Base-by-base conservation (phyloP, 208 protist genomes). In the Acanthamoeba castellanii region DNA sequence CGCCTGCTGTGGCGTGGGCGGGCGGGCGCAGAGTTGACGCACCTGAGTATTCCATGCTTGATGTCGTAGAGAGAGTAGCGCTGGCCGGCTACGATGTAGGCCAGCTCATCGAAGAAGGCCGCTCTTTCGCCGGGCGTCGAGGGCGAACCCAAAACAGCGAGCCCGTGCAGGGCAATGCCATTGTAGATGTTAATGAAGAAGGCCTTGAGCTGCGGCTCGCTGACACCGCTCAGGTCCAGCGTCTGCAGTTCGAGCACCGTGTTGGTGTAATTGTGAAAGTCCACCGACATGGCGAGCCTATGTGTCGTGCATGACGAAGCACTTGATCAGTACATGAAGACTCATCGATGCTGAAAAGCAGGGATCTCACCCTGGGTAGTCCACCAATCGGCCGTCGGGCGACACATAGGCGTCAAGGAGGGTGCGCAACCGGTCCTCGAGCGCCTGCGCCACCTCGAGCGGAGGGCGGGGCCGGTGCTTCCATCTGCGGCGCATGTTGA, bases 121-220 rank as follows among this genome's bases (percentile, higher is more conserved):
- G 87, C 87, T 34, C 87, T 25, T 30, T 92, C 87, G 9, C 25
- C 59, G 8, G 87, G 87, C 20, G 87, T 92, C 30, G 87, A 50
- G 25, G 87, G 87, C 34, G 87, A 55, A 34, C 87, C 87, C 34
- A 92, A n/a, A 16, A 76, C 9, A 11, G 87, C 61, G 30, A 92
- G 37, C 1, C 37, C 87, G 25, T 92, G 87, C 32, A 92, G 34
- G 27, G 87, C 55, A n/a, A 92, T n/a, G 27, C 87, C 87, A 55
- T 78, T 78, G 87, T 92, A 92, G 34, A 92, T 42, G 32, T 92
- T 92, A 7, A 92, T 52, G 87, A 92, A 92, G 61, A 92, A 76
- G 20, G 87, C 55, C 87, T 92, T 92, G 34, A 72, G 37, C 61
- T 92, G 61, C 13, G 32, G 16, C 64, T 92, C 61, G 11, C 37